These are phyloP conservation scores for Torrubiellomyces zombiae DNA, from an alignment of 2,329 filamentous ascomycete genomes.

Conservation along the genomic window DNA sequence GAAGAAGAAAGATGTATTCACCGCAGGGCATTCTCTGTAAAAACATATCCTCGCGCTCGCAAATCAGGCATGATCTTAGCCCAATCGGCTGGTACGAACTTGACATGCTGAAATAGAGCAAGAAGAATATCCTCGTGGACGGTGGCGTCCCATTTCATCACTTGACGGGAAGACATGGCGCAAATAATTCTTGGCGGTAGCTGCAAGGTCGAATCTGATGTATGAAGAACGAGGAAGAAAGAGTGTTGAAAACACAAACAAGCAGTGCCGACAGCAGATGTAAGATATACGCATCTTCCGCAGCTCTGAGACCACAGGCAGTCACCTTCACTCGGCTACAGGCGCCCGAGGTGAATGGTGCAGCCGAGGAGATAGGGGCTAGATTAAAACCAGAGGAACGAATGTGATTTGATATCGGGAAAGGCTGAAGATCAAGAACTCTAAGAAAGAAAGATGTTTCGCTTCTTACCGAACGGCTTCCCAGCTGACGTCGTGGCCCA, in stretches of 20 bases:
- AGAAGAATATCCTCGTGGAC: conserved; percentile 28
- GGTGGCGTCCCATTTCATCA: conserved; percentile 23
- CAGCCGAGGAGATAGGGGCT: not conserved
- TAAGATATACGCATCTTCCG: not conserved
- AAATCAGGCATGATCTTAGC: conserved; percentile 21
- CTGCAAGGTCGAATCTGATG: no score
- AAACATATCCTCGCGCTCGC: conserved; percentile 20
- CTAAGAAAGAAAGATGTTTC: conserved; percentile 2
- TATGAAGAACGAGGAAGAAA: conserved; percentile 2
- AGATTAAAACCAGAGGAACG: not conserved
- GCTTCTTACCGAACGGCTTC: conserved; percentile 25
- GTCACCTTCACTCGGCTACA: no score
- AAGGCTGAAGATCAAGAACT: conserved; percentile 2
- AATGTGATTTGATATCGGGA: not conserved
- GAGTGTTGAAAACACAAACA: not conserved
- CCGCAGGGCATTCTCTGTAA: conserved; percentile 23
- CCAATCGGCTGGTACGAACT: conserved; percentile 15
- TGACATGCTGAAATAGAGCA: conserved; percentile 20
- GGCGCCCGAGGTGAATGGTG: not conserved
- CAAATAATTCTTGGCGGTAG: no score
- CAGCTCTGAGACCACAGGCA: no score
- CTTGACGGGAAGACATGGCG: conserved; percentile 13
- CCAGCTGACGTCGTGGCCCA: conserved; percentile 22
- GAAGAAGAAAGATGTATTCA: conserved; percentile 9
- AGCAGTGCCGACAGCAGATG: not conserved